These are phyloP conservation scores for Pythium phragmitis DNA, from an alignment of 352 stramenopile species.

Conservation along the genomic window DNA sequence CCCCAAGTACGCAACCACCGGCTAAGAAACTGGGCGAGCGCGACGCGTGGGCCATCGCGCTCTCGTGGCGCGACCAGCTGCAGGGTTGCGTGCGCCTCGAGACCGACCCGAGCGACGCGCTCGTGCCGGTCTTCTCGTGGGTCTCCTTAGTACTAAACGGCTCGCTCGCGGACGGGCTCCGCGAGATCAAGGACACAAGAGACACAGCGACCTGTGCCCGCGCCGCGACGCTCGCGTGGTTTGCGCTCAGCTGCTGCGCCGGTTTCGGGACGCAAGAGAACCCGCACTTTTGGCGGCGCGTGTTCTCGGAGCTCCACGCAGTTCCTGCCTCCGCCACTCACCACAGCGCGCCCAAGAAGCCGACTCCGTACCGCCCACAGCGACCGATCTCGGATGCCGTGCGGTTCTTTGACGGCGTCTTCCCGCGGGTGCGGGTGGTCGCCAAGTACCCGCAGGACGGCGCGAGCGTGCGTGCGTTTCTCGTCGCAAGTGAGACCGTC, in stretches of 20 bases:
- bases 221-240: conserved; percentile 8
- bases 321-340: background rate
- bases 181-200: conserved; percentile 12
- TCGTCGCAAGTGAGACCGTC: background rate
- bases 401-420: conserved; percentile 6
- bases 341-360: background rate
- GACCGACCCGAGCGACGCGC: background rate
- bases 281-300: conserved; percentile 19
- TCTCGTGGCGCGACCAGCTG: conserved; percentile 15
- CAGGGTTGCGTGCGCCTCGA: conserved; percentile 20
- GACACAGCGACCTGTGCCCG: background rate
- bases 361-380: conserved; percentile 3
- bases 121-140: conserved; percentile 15
- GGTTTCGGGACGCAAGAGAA: conserved; percentile 7
- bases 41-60: conserved; percentile 18
- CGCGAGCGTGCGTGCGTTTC: background rate
- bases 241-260: conserved; percentile 12
- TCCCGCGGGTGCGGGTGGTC: conserved; percentile 2
- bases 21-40: conserved; percentile 9
- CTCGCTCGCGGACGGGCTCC: background rate
- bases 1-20: background rate
- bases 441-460: conserved; percentile 10
- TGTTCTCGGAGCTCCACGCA: conserved; percentile 14
- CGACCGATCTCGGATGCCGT: conserved; percentile 12
- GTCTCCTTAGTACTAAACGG: conserved; percentile 6